These are phyloP conservation scores for Penicillium digitatum DNA, from an alignment of 2,329 filamentous ascomycete species.

Conservation along the genomic window DNA sequence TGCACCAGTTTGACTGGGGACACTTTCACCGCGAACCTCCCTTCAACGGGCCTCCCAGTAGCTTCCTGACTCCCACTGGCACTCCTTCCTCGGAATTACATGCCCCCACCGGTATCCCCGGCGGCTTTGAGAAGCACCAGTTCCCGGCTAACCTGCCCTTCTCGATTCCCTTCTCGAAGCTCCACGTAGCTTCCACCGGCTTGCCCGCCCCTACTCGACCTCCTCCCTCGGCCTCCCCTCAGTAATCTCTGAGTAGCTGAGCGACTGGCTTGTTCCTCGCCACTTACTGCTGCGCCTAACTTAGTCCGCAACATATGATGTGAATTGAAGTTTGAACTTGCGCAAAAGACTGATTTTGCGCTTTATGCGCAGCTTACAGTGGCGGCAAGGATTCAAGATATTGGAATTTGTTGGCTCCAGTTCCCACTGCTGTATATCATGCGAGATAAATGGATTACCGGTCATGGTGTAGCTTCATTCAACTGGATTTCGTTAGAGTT, in stretches of 20 bases:
- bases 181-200: background rate
- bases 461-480: background rate
- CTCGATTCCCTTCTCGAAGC: background rate
- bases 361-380: background rate
- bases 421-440: constrained; percentile 2
- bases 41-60: background rate
- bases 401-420: constrained; percentile 2
- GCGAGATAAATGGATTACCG: background rate
- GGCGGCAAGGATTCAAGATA: background rate
- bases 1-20: background rate
- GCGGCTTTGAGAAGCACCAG: constrained; percentile 9
- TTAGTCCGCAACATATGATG: background rate
- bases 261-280: background rate
- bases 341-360: background rate
- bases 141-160: constrained; percentile 1
- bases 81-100: background rate
- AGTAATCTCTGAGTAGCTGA: background rate
- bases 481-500: background rate
- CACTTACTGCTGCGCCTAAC: background rate
- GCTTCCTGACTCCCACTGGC: background rate
- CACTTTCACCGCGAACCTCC: background rate
- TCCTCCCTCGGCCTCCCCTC: background rate
- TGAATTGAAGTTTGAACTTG: background rate
- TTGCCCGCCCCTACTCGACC: background rate
- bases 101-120: background rate